These are phyloP conservation scores for Leptographium galeiforme DNA, from an alignment of 2,329 filamentous ascomycete genomes.

Conservation along the genomic window DNA sequence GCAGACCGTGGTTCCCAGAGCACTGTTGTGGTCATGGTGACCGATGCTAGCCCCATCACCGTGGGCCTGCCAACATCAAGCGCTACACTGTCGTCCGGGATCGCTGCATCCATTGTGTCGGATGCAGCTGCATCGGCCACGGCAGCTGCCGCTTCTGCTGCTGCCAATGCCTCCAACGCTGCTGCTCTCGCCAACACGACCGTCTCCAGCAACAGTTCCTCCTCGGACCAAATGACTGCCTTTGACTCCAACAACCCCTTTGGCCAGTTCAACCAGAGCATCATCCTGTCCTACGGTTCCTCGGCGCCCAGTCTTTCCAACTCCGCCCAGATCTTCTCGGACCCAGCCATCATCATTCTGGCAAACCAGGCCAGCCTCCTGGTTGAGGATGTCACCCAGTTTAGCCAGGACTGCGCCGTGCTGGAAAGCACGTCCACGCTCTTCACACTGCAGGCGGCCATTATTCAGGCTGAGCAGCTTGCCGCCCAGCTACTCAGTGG, in stretches of 20 bases:
- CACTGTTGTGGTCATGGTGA: constrained; percentile 25
- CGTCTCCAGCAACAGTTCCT: not conserved
- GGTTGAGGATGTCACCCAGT: constrained; percentile 19
- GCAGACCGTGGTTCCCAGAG: constrained; percentile 23
- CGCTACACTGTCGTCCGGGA: constrained; percentile 1
- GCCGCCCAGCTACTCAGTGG: constrained; percentile 15
- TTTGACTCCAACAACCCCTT: constrained; percentile 20
- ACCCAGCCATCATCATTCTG: constrained; percentile 25
- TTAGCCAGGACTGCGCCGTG: constrained; percentile 21
- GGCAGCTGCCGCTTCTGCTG: constrained; percentile 8
- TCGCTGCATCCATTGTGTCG: constrained; percentile 5
- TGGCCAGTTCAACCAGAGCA: constrained; percentile 18
- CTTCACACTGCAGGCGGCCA: constrained; percentile 15
- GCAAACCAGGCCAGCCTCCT: constrained; percentile 19
- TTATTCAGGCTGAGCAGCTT: constrained; percentile 18
- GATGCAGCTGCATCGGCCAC: constrained; percentile 9
- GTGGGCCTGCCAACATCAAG: constrained; percentile 13
- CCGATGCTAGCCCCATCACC: constrained; percentile 21
- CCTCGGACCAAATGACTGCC: constrained; percentile 9
- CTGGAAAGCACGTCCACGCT: constrained; percentile 15
- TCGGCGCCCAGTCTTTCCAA: constrained; percentile 16
- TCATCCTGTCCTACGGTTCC: constrained; percentile 22
- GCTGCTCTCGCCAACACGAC: constrained; percentile 3
- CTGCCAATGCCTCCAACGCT: constrained; percentile 3
- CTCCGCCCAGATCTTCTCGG: constrained; percentile 19